phyloP scores from a whole-genome alignment of 768 basidiomycete genomes.

The Mycena sanguinolenta region DNA sequence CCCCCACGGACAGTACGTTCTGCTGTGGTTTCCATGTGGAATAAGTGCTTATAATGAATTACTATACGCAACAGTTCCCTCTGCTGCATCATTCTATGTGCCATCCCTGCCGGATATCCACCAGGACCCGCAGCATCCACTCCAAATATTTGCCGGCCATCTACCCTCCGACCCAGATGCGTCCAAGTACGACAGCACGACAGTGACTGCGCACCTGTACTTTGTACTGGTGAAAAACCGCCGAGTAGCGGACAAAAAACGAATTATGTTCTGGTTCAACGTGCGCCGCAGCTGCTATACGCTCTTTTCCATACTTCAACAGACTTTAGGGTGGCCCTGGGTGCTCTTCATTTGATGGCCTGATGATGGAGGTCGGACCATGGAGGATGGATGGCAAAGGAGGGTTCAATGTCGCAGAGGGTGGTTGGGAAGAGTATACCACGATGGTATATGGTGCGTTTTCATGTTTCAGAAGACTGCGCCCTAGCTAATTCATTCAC shows the following conservation, averaged over 20 bases:
- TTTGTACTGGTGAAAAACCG: constrained; percentile 93
- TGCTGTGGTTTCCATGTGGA: neutral
- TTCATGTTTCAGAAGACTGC: constrained; percentile 4
- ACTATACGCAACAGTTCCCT: constrained; percentile 65
- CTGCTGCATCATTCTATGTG: constrained; percentile 90
- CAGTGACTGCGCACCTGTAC: constrained; percentile 83
- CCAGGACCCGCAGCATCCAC: constrained; percentile 75
- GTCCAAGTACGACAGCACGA: constrained; percentile 61
- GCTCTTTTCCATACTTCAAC: neutral
- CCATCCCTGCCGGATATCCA: constrained; percentile 81
- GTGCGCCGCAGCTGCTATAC: constrained; percentile 62
- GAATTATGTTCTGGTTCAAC: constrained; percentile 97
- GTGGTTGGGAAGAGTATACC: constrained; percentile 98
- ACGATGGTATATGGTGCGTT: constrained; percentile 92
- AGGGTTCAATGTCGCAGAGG: constrained; percentile 79
- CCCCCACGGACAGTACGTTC: constrained; percentile 58
- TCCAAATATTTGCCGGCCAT: constrained; percentile 90
- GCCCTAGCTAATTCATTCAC: constrained; percentile 18
- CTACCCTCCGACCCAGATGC: constrained; percentile 82
- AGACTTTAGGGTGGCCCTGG: constrained; percentile 88
- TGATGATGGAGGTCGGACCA: constrained; percentile 99
- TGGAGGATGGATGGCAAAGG: constrained; percentile 84
- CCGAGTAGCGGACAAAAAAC: constrained; percentile 88
- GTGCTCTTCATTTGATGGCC: constrained; percentile 96
- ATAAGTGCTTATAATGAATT: neutral